These are phyloP conservation scores for Trichoderma sp. DNA, from an alignment of 2,329 filamentous ascomycete genomes.

Conservation along the genomic window DNA sequence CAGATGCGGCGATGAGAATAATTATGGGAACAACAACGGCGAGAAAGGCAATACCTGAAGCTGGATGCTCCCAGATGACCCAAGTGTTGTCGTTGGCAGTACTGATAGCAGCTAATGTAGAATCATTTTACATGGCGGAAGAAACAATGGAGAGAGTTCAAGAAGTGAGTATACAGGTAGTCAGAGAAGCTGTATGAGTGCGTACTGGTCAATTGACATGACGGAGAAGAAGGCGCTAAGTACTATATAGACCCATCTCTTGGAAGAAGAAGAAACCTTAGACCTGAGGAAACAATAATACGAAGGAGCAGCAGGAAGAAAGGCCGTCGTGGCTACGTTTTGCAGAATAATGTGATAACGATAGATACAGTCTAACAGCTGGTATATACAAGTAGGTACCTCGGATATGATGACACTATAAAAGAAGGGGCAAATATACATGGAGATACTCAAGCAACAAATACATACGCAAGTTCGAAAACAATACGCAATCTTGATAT, in stretches of 20 bases:
- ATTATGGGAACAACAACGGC: conserved; percentile 11
- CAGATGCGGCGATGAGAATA: conserved; percentile 4
- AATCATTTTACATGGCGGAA: not conserved
- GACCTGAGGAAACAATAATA: not conserved
- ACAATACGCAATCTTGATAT: not conserved
- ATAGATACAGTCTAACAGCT: not conserved
- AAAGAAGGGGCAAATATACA: not conserved
- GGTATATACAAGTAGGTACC: not conserved
- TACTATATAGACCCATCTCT: not conserved
- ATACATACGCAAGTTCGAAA: not conserved
- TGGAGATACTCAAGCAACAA: not conserved
- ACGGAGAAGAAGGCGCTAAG: not conserved
- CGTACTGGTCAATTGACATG: not conserved
- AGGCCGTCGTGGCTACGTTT: not conserved
- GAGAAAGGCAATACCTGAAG: not conserved
- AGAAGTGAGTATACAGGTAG: not conserved
- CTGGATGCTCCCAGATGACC: conserved; percentile 16
- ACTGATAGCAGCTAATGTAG: not conserved
- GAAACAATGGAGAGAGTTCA: not conserved
- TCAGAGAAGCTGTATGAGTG: not conserved
- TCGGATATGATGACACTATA: not conserved
- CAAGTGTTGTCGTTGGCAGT: not conserved
- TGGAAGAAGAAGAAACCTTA: not conserved
- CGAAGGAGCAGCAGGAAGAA: not conserved
- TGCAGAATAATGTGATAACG: not conserved